Conservation (phyloP, 768 basidiomycete species). For the Piloderma croceum region DNA sequence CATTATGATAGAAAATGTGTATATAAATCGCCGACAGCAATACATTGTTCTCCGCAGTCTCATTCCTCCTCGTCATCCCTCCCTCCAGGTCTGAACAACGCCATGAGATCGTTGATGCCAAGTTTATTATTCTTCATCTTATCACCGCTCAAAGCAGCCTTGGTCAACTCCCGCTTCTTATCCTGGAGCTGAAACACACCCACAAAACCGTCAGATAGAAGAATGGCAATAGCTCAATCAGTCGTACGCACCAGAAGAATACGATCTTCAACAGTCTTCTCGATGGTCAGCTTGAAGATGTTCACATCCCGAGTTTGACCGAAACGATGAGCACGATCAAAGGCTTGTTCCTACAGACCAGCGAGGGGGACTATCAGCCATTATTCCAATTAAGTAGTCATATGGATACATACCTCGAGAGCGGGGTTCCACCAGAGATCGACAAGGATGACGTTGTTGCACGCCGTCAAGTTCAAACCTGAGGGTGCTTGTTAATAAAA, state of each 20-base stretch:
- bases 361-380: conserved; percentile 2
- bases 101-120: conserved; percentile 80
- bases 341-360: conserved; percentile 72
- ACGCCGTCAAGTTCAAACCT: conserved; percentile 88
- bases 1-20: no score
- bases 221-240: not conserved
- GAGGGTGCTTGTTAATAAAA: no score
- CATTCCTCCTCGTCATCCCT: conserved; percentile 51
- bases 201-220: conserved; percentile 2
- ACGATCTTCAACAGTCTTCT: conserved; percentile 82
- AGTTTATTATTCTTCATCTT: conserved; percentile 82
- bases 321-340: conserved; percentile 85
- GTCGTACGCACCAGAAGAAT: conserved; percentile 54
- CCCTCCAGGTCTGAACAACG: conserved; percentile 60
- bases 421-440: conserved; percentile 97
- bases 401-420: conserved; percentile 51
- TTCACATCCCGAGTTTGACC: conserved; percentile 85
- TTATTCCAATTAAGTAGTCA: conserved; percentile 2
- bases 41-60: not conserved
- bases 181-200: conserved; percentile 65
- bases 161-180: conserved; percentile 80
- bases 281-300: conserved; percentile 86
- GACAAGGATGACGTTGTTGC: conserved; percentile 90
- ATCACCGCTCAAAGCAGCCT: conserved; percentile 82
- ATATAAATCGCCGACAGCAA: no score